Conservation (phyloP, 169 alveolate species). For the Perkinsus olseni region DNA sequence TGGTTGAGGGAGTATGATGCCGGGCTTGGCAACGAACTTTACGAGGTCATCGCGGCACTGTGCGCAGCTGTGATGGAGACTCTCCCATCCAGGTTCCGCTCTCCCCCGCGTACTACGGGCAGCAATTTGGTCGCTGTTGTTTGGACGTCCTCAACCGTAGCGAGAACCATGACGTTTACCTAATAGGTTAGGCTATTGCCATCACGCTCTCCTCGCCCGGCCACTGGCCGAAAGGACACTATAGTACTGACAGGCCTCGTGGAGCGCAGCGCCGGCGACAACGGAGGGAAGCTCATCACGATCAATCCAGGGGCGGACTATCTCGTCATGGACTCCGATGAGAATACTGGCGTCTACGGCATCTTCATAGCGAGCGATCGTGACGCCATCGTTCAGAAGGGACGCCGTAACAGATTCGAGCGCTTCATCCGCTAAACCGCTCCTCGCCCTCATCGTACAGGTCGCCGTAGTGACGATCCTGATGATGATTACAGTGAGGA, state of each 20-base stretch:
- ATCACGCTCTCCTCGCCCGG: no score
- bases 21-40: not conserved
- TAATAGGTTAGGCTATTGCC: not conserved
- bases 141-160: not conserved
- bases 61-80: not conserved
- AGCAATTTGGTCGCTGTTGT: not conserved
- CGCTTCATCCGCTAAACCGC: not conserved
- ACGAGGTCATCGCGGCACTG: not conserved
- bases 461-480: not conserved
- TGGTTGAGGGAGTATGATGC: not conserved
- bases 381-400: not conserved
- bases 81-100: not conserved
- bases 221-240: not conserved
- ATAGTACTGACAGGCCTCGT: not conserved
- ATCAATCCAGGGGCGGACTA: not conserved
- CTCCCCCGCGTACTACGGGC: not conserved
- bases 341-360: not conserved
- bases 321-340: not conserved
- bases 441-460: not conserved
- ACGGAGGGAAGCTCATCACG: not conserved
- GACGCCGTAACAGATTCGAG: not conserved
- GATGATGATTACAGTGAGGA: not conserved
- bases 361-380: not conserved
- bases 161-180: not conserved
- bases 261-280: not conserved